Evolutionary conservation across 192 early-diverging fungal genomes (phyloP).

Genomic region (Piromyces finnis): DNA sequence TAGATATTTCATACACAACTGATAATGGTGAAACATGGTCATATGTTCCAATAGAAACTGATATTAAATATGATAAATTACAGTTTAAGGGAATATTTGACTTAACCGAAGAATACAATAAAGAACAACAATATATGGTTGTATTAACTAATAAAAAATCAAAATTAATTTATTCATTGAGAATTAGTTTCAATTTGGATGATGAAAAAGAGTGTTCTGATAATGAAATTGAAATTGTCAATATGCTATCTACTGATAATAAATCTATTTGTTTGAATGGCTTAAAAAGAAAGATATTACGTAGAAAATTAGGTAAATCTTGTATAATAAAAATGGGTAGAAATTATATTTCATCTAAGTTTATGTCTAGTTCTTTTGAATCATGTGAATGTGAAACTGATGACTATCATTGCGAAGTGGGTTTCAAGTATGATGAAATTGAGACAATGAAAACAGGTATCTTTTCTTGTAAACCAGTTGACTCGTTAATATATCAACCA

Average conservation of each 20-base stretch:
- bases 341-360: not conserved
- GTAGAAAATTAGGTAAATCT: not conserved
- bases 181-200: not conserved
- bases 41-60: not conserved
- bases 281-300: not conserved
- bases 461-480: not conserved
- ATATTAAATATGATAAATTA: not conserved
- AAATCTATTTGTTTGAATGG: not conserved
- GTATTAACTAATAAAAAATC: not conserved
- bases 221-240: not conserved
- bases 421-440: not conserved
- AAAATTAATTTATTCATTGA: not conserved
- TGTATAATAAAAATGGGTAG: not conserved
- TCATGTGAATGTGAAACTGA: not conserved
- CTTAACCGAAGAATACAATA: not conserved
- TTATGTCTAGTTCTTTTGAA: not conserved
- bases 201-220: not conserved
- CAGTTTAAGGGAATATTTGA: not conserved
- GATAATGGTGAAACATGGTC: not conserved
- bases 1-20: not conserved
- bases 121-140: not conserved
- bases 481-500: not conserved
- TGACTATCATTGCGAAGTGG: not conserved
- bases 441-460: not conserved
- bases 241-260: not conserved